phyloP scores from a whole-genome alignment of 441 rosid genomes.

The Adansonia rubrostipa region DNA sequence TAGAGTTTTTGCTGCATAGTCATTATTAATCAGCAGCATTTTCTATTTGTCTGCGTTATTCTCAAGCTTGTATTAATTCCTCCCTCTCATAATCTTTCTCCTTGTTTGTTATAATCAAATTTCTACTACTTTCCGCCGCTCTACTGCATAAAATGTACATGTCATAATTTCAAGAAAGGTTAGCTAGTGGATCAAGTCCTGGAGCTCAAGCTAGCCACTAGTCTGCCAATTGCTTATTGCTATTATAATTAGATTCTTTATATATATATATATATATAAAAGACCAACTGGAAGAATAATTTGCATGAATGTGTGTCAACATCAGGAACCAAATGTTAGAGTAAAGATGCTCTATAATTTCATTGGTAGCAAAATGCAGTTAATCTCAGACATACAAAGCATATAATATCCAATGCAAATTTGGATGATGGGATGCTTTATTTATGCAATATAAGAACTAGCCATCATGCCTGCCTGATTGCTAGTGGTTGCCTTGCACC shows the following conservation, averaged over 20 bases:
- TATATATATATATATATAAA: neutral
- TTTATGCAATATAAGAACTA: neutral
- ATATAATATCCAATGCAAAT: neutral
- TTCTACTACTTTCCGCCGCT: neutral
- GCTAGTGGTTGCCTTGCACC: neutral
- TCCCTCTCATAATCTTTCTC: neutral
- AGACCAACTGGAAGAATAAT: neutral
- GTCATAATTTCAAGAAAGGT: too few relatives aligned
- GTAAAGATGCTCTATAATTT: slow-evolving; percentile 2
- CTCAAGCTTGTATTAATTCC: neutral
- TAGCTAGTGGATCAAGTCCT: too few relatives aligned
- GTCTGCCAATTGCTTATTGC: neutral
- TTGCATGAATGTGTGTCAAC: neutral
- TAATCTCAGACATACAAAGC: slow-evolving; percentile 1
- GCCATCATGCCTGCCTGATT: slow-evolving; percentile 1
- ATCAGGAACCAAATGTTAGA: neutral
- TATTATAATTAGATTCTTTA: too few relatives aligned
- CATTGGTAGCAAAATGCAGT: slow-evolving; percentile 11
- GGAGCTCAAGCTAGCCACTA: neutral
- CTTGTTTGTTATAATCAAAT: neutral
- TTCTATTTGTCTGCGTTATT: neutral
- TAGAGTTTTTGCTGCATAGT: neutral
- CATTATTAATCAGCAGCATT: neutral
- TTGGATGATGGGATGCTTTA: slow-evolving; percentile 18
- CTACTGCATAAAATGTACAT: neutral